Percentiles rank a stretch among this genome's conserved stretches.
phyloP scores from a whole-genome alignment of 495 filamentous ascomycete species.

The Aspergillus coremiiformis region DNA sequence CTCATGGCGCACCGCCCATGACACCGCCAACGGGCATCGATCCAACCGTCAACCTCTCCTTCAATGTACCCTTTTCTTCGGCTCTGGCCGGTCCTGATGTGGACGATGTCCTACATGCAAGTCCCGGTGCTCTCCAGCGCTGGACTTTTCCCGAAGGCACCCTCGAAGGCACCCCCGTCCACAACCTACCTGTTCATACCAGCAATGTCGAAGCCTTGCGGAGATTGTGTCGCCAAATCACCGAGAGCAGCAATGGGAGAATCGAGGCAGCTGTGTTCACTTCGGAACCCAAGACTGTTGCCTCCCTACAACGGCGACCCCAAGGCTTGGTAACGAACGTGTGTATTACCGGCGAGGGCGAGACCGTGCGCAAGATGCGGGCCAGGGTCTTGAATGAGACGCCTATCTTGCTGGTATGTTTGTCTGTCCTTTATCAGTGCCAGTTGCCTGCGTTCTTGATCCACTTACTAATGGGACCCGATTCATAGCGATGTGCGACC shows the following conservation, averaged over 20 bases:
- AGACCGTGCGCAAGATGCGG: slow-evolving; percentile 75
- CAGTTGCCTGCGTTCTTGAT: slow-evolving; percentile 7
- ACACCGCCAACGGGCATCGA: slow-evolving; percentile 59
- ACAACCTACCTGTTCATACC: slow-evolving; percentile 82
- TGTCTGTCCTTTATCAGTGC: slow-evolving; percentile 10
- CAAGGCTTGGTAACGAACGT: slow-evolving; percentile 82
- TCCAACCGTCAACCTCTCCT: slow-evolving; percentile 68
- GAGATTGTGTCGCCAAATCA: slow-evolving; percentile 70
- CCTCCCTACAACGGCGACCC: slow-evolving; percentile 56
- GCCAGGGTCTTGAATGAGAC: slow-evolving; percentile 79
- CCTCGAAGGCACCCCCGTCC: slow-evolving; percentile 69
- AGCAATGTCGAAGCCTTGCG: slow-evolving; percentile 73
- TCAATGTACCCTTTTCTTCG: slow-evolving; percentile 92
- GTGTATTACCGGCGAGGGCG: slow-evolving; percentile 75
- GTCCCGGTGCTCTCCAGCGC: slow-evolving; percentile 66
- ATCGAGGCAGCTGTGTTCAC: slow-evolving; percentile 76
- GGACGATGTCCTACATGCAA: slow-evolving; percentile 88
- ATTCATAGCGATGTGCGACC: slow-evolving; percentile 70
- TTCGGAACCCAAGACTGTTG: slow-evolving; percentile 69
- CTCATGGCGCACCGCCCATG: slow-evolving; percentile 57
- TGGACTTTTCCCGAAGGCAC: slow-evolving; percentile 89
- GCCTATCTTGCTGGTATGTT: slow-evolving; percentile 75
- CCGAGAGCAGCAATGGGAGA: slow-evolving; percentile 57
- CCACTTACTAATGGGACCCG: slow-evolving; percentile 18
- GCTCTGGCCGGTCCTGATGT: slow-evolving; percentile 83